Evolutionary conservation across 371 early-diverging fungal genomes (phyloP).

Genomic region (Dichotomocladium elegans): DNA sequence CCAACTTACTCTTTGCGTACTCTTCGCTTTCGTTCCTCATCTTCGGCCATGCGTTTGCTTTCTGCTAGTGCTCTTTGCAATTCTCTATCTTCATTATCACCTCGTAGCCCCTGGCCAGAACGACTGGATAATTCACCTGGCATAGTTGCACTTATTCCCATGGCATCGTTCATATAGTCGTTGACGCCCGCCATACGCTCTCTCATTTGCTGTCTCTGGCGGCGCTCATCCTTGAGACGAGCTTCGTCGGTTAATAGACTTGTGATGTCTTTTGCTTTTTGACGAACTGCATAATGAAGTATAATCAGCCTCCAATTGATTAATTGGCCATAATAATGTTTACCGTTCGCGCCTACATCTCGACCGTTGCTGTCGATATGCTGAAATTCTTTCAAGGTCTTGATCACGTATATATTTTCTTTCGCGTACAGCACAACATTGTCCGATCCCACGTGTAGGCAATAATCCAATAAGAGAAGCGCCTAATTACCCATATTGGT

Average conservation of each 20-base stretch:
- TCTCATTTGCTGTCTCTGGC: conserved; percentile 58
- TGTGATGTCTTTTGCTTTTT: conserved; percentile 91
- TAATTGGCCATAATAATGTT: not conserved
- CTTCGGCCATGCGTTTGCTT: conserved; percentile 38
- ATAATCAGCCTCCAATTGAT: too few relatives aligned
- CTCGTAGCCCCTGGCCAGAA: conserved; percentile 5
- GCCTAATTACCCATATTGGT: conserved; percentile 23
- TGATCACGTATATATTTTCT: conserved; percentile 88
- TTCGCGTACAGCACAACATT: conserved; percentile 84
- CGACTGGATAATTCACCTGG: conserved; percentile 27
- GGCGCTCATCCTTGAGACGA: conserved; percentile 74
- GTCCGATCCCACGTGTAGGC: conserved; percentile 82
- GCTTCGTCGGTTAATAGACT: conserved; percentile 76
- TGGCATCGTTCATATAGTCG: conserved; percentile 34
- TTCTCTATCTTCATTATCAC: conserved; percentile 74
- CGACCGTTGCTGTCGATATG: conserved; percentile 88
- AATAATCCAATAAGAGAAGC: conserved; percentile 65
- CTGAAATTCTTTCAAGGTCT: conserved; percentile 94
- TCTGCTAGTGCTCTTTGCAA: conserved; percentile 84
- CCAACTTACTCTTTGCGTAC: not conserved
- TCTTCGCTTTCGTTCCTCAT: conserved; percentile 11
- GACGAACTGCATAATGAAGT: conserved; percentile 64
- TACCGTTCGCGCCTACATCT: conserved; percentile 87
- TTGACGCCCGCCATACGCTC: conserved; percentile 53
- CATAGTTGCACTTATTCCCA: conserved; percentile 19